phyloP scores from a whole-genome alignment of 352 stramenopile species.

The Globisporangium nagaii region DNA sequence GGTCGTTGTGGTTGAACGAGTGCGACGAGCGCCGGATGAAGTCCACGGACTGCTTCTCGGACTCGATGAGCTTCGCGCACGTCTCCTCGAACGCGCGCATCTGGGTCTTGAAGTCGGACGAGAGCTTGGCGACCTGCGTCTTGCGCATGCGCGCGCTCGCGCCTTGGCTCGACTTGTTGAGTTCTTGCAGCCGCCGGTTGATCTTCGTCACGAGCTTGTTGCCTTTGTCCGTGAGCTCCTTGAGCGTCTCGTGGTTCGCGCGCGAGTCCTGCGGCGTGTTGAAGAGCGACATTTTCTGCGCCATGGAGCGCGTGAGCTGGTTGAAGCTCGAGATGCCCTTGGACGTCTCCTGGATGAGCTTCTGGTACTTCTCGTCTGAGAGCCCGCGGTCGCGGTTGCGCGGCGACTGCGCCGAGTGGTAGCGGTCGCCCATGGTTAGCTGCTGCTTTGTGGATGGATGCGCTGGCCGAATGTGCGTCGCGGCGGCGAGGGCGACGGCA shows the following conservation, averaged over 20 bases:
- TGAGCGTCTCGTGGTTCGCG: conserved; percentile 76
- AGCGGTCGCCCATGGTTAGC: conserved; percentile 54
- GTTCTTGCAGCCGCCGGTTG: conserved; percentile 67
- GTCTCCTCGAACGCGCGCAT: conserved; percentile 70
- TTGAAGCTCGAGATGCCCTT: conserved; percentile 87
- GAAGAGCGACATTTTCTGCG: conserved; percentile 85
- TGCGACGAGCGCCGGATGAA: conserved; percentile 76
- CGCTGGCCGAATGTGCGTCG: too few relatives aligned
- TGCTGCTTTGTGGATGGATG: background rate
- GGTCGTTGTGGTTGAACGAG: conserved; percentile 48
- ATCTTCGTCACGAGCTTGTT: conserved; percentile 79
- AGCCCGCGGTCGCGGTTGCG: conserved; percentile 24
- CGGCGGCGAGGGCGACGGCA: too few relatives aligned
- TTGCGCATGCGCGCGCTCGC: conserved; percentile 44
- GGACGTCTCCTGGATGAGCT: conserved; percentile 75
- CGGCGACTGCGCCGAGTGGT: conserved; percentile 57
- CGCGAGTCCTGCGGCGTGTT: conserved; percentile 79
- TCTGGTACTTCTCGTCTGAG: conserved; percentile 61
- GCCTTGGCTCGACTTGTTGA: conserved; percentile 53
- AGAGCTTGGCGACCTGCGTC: conserved; percentile 77
- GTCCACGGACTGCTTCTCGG: conserved; percentile 69
- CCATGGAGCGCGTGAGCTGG: conserved; percentile 78
- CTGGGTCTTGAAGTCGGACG: conserved; percentile 81
- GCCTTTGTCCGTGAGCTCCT: conserved; percentile 77
- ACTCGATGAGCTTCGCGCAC: conserved; percentile 58